Percentiles rank a stretch among this genome's conserved stretches.
These are phyloP conservation scores for Macroventuria anomochaeta DNA, from an alignment of 2,329 filamentous ascomycete genomes.

Conservation along the genomic window DNA sequence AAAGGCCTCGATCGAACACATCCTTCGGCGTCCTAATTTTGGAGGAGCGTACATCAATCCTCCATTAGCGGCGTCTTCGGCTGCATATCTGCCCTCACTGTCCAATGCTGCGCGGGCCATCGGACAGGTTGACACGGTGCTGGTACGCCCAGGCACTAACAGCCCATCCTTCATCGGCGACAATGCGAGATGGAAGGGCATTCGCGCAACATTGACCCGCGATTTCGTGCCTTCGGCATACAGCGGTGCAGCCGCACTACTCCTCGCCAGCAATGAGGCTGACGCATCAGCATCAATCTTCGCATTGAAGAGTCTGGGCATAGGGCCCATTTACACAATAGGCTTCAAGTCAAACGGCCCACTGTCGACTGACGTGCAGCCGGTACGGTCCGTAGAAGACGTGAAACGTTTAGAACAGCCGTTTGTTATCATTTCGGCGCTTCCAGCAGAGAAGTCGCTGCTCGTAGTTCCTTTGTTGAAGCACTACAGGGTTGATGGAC, in stretches of 20 bases:
- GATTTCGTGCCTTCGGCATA: conserved; percentile 86
- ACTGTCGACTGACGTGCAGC: conserved; percentile 69
- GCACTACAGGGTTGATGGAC: conserved; percentile 64
- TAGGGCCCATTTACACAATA: conserved; percentile 82
- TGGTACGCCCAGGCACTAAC: conserved; percentile 61
- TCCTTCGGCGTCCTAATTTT: conserved; percentile 76
- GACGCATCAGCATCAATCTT: conserved; percentile 82
- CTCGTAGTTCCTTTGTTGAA: conserved; percentile 79
- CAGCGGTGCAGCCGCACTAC: conserved; percentile 74
- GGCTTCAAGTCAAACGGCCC: conserved; percentile 70
- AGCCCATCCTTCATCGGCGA: conserved; percentile 69
- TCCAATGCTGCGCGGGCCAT: conserved; percentile 80
- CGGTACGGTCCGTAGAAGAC: conserved; percentile 74
- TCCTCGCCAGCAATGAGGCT: conserved; percentile 74
- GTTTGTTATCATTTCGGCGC: conserved; percentile 80
- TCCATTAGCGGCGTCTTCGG: conserved; percentile 62
- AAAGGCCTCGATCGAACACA: conserved; percentile 71
- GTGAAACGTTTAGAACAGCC: conserved; percentile 80
- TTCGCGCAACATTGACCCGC: conserved; percentile 78
- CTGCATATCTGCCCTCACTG: conserved; percentile 66
- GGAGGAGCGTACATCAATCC: conserved; percentile 84
- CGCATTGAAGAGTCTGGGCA: conserved; percentile 75
- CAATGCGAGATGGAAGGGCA: conserved; percentile 86
- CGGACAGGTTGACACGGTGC: conserved; percentile 81
- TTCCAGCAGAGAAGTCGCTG: conserved; percentile 78